Evolutionary conservation across 192 early-diverging fungal species (phyloP), one percentile per base, ranked within the genome.

Genomic region (Spizellomyces sp.): DNA sequence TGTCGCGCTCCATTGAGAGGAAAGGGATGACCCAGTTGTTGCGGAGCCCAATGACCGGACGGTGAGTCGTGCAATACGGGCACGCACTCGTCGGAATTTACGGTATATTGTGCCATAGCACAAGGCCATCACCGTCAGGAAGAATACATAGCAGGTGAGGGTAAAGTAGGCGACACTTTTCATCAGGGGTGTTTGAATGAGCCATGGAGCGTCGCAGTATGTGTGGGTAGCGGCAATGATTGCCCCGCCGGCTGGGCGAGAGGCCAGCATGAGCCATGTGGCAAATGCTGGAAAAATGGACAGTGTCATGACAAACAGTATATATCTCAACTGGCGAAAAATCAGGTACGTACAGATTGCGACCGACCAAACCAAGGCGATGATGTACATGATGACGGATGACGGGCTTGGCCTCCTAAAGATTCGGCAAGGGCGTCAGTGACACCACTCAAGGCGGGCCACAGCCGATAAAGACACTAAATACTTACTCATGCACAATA

Each of bases 201-300:
- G 6, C 59, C 59, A 61, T 14, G 59, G 42, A 17, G 59, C 17
- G 14, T 61, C 59, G 36, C 59, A 61, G 59, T 61, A 61, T 15
- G 59, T 61, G 22, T 42, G 59, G 5, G 59, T 61, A 41, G 59
- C 17, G 4, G 59, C 5, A 17, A 61, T 36, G 14, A 17, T 17
- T 15, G 17, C 14, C 6, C 59, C 59, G 15, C 59, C 59, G 17
- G 17, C 15, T 27, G 42, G 21, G 14, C 42, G 17, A 41, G 21
- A 17, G 21, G 59, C 59, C 21, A 61, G 9, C 21, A 27, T 15
- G 14, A 61, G 59, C 22, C 15, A 61, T 36, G 27, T 36, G 27
- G 27, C 0, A 3, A 36, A 36, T 36, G 27, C 27, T 36, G 3
- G 0, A 36, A 36, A 36, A 36, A 36, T 36, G 3, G 27, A 36